Evolutionary conservation across 2,329 filamentous ascomycete genomes (phyloP), one percentile per base, ranked within the genome.

Genomic region (Sordariomycetes sp.): DNA sequence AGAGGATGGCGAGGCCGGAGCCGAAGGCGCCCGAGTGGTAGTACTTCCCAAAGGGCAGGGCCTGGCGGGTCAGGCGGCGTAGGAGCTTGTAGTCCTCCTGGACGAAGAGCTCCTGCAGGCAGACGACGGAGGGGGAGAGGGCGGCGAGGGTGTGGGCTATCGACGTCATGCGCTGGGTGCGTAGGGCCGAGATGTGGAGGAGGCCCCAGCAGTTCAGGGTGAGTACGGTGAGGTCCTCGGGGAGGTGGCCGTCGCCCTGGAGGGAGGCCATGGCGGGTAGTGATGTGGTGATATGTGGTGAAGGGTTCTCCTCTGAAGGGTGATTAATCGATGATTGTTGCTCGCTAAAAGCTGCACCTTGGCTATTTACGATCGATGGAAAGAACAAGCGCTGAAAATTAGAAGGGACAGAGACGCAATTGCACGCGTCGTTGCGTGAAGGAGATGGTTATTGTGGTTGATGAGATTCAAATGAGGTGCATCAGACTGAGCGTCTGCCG

Each of bases 201-300:
- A 96, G 77, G 33, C 92, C 92, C 90, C 92, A 96, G 75, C 87
- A 95, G 61, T 98, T 98, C 55, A 94, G 75, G 5, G 86, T 92
- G 44, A 95, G 64, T 46, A 96, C 70, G 50, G 83, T 81, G 53
- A 96, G 73, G 38, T 79, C 70, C 14, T 28, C 25, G 8, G 25
- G 25, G 25, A 16, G 25, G 8, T 15, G 4, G n/a, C n/a, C 25
- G 25, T 14, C 25, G 17, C 17, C n/a, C 25, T 9, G n/a, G 8
- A 16, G n/a, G 23, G 23, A 11, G 25, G 25, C 25, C 25, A 28
- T 28, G 25, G 12, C 17, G 25, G 25, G n/a, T n/a, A n/a, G n/a
- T n/a, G n/a, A n/a, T n/a, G n/a, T n/a, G n/a, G n/a, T n/a, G n/a
- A n/a, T n/a, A n/a, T n/a, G n/a, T n/a, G n/a, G n/a, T n/a, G n/a